Base-by-base conservation (phyloP, 192 early-diverging fungal species). In the Haplosporangium gracile region DNA sequence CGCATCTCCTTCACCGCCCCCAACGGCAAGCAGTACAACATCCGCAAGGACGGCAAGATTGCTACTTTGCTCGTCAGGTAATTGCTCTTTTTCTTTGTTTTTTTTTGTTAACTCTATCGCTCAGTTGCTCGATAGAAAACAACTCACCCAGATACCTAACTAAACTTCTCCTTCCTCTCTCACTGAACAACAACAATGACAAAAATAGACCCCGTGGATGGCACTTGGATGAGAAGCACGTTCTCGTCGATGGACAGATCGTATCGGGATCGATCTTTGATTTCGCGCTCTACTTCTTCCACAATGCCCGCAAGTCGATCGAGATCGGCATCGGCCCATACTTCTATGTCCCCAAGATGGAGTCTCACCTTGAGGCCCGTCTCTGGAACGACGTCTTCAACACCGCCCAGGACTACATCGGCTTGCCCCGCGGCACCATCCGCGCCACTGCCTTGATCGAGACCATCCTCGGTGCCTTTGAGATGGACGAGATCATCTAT, bases 401-500 rank as follows among this genome's bases (percentile, higher is more conserved):
- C 90, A 88, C 97, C 34, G 91, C 97, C 29, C 98, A 99, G 89
- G 98, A 99, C 89, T 91, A 93, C 84, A 80, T 98, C 68, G 92
- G 89, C 68, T 87, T 99, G 39, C 96, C 97, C 26, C 95, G 97
- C 77, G 98, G 98, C n/a, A 98, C 97, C 63, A 97, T 99, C 86
- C 96, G 98, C 87, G 97, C 93, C 45, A 99, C 98, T 38, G 96
- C 97, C 26, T 92, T 99, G 88, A 99, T 99, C 87, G 98, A 99
- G 90, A 99, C 98, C 65, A 97, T 99, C 88, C 89, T 97, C 47
- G 98, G 97, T 5, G 94, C 97, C 36, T 99, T 96, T 88, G 97
- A 99, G 90, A 99, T 99, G 98, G 98, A 99, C 81, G 98, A 99
- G 90, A 98, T 99, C 88, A 99, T 99, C 89, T 99, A 97, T 80